These are phyloP conservation scores for Monilinia fructigena DNA, from an alignment of 2,329 filamentous ascomycete species.

Conservation along the genomic window DNA sequence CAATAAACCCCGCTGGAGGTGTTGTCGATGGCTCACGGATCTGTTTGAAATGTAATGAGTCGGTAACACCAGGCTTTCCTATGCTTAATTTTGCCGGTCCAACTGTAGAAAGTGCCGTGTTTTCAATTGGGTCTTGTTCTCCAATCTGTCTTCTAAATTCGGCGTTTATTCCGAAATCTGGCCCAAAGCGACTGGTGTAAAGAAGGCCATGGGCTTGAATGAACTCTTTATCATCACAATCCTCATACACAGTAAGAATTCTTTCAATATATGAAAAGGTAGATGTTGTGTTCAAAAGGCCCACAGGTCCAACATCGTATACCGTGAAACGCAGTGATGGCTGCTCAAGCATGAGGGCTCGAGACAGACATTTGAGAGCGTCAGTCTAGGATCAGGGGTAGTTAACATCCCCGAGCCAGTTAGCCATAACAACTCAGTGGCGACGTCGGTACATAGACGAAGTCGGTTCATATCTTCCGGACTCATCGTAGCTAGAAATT, in stretches of 20 bases:
- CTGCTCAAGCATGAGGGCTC: constrained; percentile 22
- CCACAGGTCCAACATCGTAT: constrained; percentile 14
- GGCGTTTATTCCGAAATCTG: neutral
- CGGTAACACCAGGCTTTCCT: neutral
- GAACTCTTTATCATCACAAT: neutral
- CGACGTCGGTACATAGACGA: constrained; percentile 2
- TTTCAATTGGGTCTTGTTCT: neutral
- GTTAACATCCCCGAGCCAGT: constrained; percentile 14
- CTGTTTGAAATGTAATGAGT: neutral
- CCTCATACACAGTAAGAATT: neutral
- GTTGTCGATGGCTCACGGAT: neutral
- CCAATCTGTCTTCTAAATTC: neutral
- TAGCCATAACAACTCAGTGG: constrained; percentile 18
- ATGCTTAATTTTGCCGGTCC: neutral
- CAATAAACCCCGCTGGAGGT: neutral
- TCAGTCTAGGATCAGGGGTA: neutral
- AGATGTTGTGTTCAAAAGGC: neutral
- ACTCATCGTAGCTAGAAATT: neutral
- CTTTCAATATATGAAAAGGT: neutral
- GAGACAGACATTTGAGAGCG: constrained; percentile 16
- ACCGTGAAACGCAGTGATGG: constrained; percentile 21
- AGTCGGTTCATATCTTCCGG: neutral
- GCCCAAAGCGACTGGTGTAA: neutral
- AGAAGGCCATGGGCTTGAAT: neutral
- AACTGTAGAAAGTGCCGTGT: neutral